These are phyloP conservation scores for Metschnikowia sp. DNA, from an alignment of 805 yeast genomes.

Conservation along the genomic window DNA sequence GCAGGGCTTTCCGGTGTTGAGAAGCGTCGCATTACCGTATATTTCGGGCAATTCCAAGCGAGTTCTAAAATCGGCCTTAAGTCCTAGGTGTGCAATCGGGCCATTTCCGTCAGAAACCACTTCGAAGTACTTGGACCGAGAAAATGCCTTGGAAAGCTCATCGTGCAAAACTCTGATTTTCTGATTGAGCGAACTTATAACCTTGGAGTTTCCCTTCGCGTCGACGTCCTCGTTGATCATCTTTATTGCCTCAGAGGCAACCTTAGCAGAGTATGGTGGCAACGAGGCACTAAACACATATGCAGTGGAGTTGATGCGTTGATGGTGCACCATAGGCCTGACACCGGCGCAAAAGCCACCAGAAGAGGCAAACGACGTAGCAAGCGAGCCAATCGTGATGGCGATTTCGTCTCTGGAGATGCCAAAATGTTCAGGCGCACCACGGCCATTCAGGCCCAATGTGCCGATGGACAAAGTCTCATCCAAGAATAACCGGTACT, in stretches of 20 bases:
- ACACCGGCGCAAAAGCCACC: constrained; percentile 96
- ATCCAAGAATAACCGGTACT: constrained; percentile 83
- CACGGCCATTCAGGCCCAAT: constrained; percentile 81
- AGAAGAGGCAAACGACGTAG: constrained; percentile 73
- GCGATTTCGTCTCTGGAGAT: constrained; percentile 73
- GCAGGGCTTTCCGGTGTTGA: constrained; percentile 44
- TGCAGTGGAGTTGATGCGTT: constrained; percentile 83
- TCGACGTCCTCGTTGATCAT: constrained; percentile 39
- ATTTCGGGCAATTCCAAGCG: constrained; percentile 44
- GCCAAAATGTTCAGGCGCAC: constrained; percentile 70
- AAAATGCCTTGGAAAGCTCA: constrained; percentile 38
- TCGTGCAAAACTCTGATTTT: constrained; percentile 40
- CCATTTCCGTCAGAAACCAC: constrained; percentile 58
- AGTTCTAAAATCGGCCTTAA: constrained; percentile 46
- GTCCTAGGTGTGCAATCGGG: constrained; percentile 66
- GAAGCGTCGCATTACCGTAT: constrained; percentile 47
- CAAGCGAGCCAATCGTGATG: constrained; percentile 84
- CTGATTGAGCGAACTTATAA: constrained; percentile 34
- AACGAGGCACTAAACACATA: constrained; percentile 92
- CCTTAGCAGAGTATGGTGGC: constrained; percentile 84
- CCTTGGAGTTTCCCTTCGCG: constrained; percentile 30
- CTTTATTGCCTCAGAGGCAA: constrained; percentile 52
- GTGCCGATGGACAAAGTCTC: constrained; percentile 86
- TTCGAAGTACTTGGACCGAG: constrained; percentile 38
- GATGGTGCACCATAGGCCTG: constrained; percentile 80